Percentiles rank a stretch among this genome's conserved stretches.
Conservation (phyloP, 345 rosid genomes). For the Mallotus nudiflorus region DNA sequence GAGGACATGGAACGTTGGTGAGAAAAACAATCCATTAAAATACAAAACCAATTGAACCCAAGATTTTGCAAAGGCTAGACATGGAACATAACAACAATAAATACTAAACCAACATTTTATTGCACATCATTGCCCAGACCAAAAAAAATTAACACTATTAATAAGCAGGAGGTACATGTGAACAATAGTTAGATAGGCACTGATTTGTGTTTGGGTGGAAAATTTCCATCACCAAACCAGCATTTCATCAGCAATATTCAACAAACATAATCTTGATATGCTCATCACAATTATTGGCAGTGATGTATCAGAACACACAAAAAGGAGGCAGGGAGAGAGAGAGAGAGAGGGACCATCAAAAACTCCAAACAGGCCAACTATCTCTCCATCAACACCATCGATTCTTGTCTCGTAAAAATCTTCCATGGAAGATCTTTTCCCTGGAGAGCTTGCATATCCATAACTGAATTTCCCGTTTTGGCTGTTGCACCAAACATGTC, state of each 20-base stretch:
- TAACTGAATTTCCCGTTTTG: constrained; percentile 94
- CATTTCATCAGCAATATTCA: background rate
- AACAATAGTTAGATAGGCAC: background rate
- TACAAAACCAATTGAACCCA: background rate
- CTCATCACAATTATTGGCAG: background rate
- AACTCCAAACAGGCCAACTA: constrained; percentile 97
- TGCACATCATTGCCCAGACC: background rate
- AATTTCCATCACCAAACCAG: background rate
- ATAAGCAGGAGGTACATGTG: background rate
- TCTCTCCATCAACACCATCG: constrained; percentile 87
- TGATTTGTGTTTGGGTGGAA: background rate
- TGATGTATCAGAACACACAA: background rate
- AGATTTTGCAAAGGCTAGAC: background rate
- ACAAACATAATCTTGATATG: background rate
- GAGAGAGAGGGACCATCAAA: constrained; percentile 74
- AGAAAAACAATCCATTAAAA: background rate
- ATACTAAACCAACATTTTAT: too few species aligned
- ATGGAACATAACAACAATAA: background rate
- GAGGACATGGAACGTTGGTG: background rate
- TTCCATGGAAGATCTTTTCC: constrained; percentile 98
- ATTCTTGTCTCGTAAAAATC: constrained; percentile 96
- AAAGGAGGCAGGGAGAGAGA: constrained; percentile 1
- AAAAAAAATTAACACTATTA: background rate
- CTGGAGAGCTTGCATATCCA: constrained; percentile 97
- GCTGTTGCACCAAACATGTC: constrained; percentile 44